Base-by-base conservation (phyloP, 805 yeast genomes). In the Maudiozyma saulgeensis region DNA sequence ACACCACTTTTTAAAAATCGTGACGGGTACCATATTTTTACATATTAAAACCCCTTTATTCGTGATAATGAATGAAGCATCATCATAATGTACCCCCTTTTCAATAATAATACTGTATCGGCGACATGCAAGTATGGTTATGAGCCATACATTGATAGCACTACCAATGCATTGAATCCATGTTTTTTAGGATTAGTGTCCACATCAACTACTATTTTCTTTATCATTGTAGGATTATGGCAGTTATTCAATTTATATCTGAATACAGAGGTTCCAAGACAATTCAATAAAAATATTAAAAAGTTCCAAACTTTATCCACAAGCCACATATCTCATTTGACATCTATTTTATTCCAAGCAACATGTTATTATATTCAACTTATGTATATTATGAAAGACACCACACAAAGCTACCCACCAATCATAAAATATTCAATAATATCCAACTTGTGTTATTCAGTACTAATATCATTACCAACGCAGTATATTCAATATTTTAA, bases 121-220 rank as follows among this genome's bases (percentile, higher is more conserved):
- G 11, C 32, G 18, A 13, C 32, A 16, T 53, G 58, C 31, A 44
- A 54, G n/a, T 57, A 52, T 49, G 63, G 64, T 18, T 56, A 46
- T 40, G 54, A 56, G 28, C 72, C 72, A 4, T 57, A 73, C 28
- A 61, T 66, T 11, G 62, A 70, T 19, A 60, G 54, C 11, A 59
- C 66, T 11, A 57, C 60, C 5, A 60, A 73, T 58, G 64, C 65
- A 11, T 51, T 73, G 32, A 56, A 60, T 26, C 72, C 75, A 15
- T 64, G 69, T 45, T 66, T 66, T 48, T 35, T 66, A 6, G 56
- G 68, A 2, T 21, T 56, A 6, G 52, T 58, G 1, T 56, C 54
- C 9, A 39, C 50, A 1, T 37, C 47, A 6, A 48, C 51, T 12
- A 55, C 58, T 2, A 34, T 47, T 4, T 44, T 56, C 25, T 62